A percentile compares a stretch with the other conserved stretches of the same genome.
Evolutionary conservation across 768 basidiomycete genomes (phyloP).

Genomic region (Plicaturopsis crispa): DNA sequence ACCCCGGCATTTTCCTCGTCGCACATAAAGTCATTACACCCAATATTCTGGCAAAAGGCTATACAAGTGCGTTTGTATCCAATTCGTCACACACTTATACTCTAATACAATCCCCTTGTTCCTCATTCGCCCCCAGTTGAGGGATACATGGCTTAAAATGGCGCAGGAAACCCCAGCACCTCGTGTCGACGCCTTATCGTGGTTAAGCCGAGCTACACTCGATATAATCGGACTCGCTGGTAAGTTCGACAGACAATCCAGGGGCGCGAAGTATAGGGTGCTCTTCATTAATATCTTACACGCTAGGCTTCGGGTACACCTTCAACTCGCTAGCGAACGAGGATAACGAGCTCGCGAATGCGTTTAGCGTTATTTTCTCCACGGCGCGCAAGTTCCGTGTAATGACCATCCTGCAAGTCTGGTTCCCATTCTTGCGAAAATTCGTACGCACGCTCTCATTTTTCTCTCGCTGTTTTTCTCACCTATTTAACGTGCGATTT

Average conservation of each 20-base stretch:
- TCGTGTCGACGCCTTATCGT: constrained; percentile 50
- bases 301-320: constrained; percentile 49
- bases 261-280: too few species aligned
- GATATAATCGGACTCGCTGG: constrained; percentile 76
- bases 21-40: constrained; percentile 41
- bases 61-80: constrained; percentile 29
- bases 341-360: constrained; percentile 43
- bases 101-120: not conserved
- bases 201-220: constrained; percentile 61
- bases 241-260: too few species aligned
- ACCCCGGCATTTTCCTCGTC: constrained; percentile 43
- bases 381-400: constrained; percentile 45
- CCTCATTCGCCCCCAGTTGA: constrained; percentile 29
- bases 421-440: constrained; percentile 47
- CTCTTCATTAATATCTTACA: too few species aligned
- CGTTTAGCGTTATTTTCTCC: constrained; percentile 46
- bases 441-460: constrained; percentile 34
- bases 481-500: too few species aligned
- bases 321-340: constrained; percentile 43
- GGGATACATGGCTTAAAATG: constrained; percentile 32
- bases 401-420: constrained; percentile 44
- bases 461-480: constrained; percentile 1
- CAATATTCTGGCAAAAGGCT: constrained; percentile 56
- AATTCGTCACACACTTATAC: too few species aligned
- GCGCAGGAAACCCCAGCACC: constrained; percentile 8